Base-by-base conservation (phyloP, 495 filamentous ascomycete species). In the Cladorrhinum samala region DNA sequence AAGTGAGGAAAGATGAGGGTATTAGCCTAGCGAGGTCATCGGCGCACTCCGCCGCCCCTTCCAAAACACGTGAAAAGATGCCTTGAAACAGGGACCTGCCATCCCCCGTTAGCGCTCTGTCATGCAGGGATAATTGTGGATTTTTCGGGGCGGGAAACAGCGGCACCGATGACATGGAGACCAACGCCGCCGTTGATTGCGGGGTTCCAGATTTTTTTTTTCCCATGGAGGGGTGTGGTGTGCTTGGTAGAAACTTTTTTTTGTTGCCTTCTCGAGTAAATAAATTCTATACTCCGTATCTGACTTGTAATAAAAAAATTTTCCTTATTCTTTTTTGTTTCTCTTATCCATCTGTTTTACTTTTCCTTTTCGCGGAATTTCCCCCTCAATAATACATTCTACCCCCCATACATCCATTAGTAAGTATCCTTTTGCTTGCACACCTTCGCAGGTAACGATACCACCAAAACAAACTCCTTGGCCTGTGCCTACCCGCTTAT, bases 191-290 rank as follows among this genome's bases (percentile, higher is more conserved):
- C n/a, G 14, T 19, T 14, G 49, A 52, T 40, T 53, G 53, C 53
- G 53, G 53, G 53, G 53, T 45, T 46, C 53, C n/a, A 20, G 37
- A n/a, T 9, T 39, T 38, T 50, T 46, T 55, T 50, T 47, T 46
- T 40, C 41, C 36, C 46, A 42, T 33, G 49, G 49, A 49, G 55
- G 55, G 49, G 49, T 56, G 38, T 27, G 17, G 37, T 44, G 19
- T 30, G 37, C 9, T 24, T 14, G 41, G 27, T 43, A 33, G 39
- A 45, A 52, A 49, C 49, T 49, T 57, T 57, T 57, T 50, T 56
- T 27, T 41, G 9, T 39, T 46, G 11, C 24, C 11, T 45, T 27
- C 14, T 24, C 20, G 21, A 25, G 6, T 33, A 6, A 33, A 9
- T 27, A 23, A 41, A 47, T 24, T 46, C 20, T 21, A 9, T 46